A percentile compares a stretch with the other conserved stretches of the same genome.
Evolutionary conservation across 1,139 yeast genomes (phyloP).

Genomic region (Scheffersomyces segobiensis): DNA sequence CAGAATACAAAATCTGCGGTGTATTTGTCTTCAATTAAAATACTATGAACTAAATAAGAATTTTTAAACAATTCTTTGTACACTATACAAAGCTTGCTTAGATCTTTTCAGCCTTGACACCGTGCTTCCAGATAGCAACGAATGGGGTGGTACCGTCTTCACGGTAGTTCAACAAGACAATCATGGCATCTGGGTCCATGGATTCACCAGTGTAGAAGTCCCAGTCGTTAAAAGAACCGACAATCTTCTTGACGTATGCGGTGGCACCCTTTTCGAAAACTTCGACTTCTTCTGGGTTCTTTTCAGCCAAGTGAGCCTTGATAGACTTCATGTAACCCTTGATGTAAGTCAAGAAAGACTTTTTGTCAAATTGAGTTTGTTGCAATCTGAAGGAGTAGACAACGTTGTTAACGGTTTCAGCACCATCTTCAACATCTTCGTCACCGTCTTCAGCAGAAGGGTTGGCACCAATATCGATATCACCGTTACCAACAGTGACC

Average conservation of each 20-base stretch:
- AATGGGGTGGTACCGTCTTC: constrained; percentile 98
- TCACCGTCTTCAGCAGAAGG: constrained; percentile 97
- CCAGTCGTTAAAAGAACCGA: constrained; percentile 96
- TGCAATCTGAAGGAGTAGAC: constrained; percentile 98
- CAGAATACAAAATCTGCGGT: neutral
- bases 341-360: constrained; percentile 92
- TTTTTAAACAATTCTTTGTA: neutral
- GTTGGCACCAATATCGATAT: constrained; percentile 98
- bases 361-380: constrained; percentile 94
- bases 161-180: constrained; percentile 98
- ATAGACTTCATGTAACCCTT: constrained; percentile 98
- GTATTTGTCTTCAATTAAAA: neutral
- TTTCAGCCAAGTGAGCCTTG: constrained; percentile 86
- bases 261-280: constrained; percentile 96
- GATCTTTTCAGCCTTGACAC: constrained; percentile 85
- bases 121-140: constrained; percentile 99
- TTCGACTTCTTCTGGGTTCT: constrained; percentile 82
- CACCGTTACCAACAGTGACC: constrained; percentile 86
- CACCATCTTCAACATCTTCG: constrained; percentile 76
- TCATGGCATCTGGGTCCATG: constrained; percentile 99
- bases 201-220: constrained; percentile 99
- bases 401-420: constrained; percentile 93
- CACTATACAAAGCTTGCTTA: constrained; percentile 37
- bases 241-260: constrained; percentile 91
- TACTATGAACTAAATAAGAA: neutral